Evolutionary conservation across 768 basidiomycete genomes (phyloP).

Genomic region (Boletus insuetus): DNA sequence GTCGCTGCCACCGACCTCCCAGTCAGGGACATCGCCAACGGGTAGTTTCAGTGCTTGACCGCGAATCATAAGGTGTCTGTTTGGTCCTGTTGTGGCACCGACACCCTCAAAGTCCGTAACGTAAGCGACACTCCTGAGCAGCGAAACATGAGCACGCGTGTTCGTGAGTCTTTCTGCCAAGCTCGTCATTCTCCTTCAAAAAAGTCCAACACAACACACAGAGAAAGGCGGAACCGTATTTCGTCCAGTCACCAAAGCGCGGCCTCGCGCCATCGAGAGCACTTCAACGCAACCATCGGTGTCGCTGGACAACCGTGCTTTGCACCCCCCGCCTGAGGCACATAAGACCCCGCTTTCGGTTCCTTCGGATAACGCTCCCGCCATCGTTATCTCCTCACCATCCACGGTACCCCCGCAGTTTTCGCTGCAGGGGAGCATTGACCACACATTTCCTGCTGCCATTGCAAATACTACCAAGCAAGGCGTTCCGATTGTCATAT

Average conservation of each 20-base stretch:
- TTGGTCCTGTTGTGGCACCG: slow-evolving; percentile 23
- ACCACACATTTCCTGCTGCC: not conserved
- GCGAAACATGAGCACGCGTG: slow-evolving; percentile 42
- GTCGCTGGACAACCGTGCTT: slow-evolving; percentile 13
- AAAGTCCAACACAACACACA: slow-evolving; percentile 24
- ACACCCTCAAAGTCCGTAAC: not conserved
- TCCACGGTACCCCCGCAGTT: slow-evolving; percentile 5
- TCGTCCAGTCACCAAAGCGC: slow-evolving; percentile 59
- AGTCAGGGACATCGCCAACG: slow-evolving; percentile 53
- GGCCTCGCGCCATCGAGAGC: slow-evolving; percentile 40
- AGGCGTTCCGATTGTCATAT: slow-evolving; percentile 17
- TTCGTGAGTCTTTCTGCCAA: slow-evolving; percentile 57
- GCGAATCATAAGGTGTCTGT: slow-evolving; percentile 29
- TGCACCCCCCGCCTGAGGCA: slow-evolving; percentile 8
- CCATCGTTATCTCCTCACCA: not conserved
- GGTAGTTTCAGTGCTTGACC: slow-evolving; percentile 43
- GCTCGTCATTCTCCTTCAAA: slow-evolving; percentile 1
- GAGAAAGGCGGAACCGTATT: slow-evolving; percentile 74
- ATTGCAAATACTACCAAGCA: slow-evolving; percentile 3
- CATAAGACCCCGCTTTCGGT: not conserved
- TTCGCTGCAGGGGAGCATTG: slow-evolving; percentile 3
- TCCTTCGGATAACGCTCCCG: not conserved
- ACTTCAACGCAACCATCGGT: slow-evolving; percentile 13
- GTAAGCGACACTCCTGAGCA: slow-evolving; percentile 3
- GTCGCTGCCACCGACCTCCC: slow-evolving; percentile 53